Conservation (phyloP, 805 yeast species). For the Myxozyma kluyveri region DNA sequence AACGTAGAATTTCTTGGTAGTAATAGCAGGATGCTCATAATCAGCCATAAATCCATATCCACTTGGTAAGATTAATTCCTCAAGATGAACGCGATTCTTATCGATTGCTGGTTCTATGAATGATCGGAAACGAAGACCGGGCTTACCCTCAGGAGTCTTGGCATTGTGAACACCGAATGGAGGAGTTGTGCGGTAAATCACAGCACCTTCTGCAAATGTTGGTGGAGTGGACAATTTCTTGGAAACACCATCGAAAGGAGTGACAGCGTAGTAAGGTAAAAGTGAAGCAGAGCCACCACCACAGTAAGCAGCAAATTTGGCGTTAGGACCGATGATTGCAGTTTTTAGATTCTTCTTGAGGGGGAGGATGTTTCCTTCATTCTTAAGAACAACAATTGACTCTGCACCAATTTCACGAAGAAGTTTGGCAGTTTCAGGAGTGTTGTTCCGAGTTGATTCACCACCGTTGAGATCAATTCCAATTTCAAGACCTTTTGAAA, state of each 20-base stretch:
- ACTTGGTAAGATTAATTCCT: neutral
- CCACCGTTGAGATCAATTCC: conserved; percentile 45
- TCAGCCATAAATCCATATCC: neutral
- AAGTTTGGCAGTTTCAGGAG: conserved; percentile 46
- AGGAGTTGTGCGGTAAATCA: neutral
- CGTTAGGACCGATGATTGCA: conserved; percentile 56
- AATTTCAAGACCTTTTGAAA: conserved; percentile 43
- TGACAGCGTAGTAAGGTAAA: conserved; percentile 6
- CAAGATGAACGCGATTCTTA: neutral
- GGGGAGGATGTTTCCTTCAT: conserved; percentile 50
- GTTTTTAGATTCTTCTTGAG: conserved; percentile 43
- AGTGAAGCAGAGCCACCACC: conserved; percentile 17
- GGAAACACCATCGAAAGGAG: conserved; percentile 12
- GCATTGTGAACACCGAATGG: neutral
- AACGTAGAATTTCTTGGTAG: conserved; percentile 40
- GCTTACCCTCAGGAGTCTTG: conserved; percentile 1
- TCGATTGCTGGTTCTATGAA: neutral
- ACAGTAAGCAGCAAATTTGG: conserved; percentile 5
- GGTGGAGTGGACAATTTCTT: neutral
- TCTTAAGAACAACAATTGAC: conserved; percentile 55
- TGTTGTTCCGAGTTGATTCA: conserved; percentile 23
- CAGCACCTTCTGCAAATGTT: conserved; percentile 1
- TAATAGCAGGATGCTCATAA: neutral
- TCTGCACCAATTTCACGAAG: conserved; percentile 50
- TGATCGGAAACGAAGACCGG: conserved; percentile 1